These are phyloP conservation scores for Elsinoe ampelina DNA, from an alignment of 2,329 filamentous ascomycete genomes.

Conservation along the genomic window DNA sequence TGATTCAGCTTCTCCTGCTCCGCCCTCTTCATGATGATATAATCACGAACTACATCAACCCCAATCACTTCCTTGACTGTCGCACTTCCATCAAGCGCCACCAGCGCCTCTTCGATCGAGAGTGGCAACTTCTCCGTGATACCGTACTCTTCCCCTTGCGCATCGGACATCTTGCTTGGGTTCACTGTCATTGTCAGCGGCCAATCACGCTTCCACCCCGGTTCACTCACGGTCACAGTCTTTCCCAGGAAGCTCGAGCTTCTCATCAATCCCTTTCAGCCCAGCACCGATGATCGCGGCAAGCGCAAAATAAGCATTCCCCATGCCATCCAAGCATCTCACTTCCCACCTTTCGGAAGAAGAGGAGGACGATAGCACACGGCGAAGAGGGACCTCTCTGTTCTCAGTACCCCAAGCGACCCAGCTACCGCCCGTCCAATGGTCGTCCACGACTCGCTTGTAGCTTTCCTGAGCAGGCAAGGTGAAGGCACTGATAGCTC, in stretches of 20 bases:
- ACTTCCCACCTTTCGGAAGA: conserved; percentile 63
- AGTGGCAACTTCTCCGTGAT: conserved; percentile 47
- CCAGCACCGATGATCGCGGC: conserved; percentile 54
- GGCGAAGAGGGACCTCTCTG: conserved; percentile 63
- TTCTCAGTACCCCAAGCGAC: conserved; percentile 76
- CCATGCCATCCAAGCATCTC: conserved; percentile 66
- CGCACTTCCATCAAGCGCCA: conserved; percentile 41
- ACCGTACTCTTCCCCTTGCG: conserved; percentile 43
- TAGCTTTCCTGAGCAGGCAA: conserved; percentile 60
- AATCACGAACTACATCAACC: conserved; percentile 45
- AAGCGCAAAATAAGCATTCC: conserved; percentile 66
- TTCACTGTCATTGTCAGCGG: conserved; percentile 31
- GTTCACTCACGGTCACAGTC: conserved; percentile 39
- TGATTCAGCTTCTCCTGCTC: conserved; percentile 45
- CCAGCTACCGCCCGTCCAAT: conserved; percentile 71
- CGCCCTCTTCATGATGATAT: conserved; percentile 48
- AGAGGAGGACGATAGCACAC: conserved; percentile 36
- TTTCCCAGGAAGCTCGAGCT: conserved; percentile 37
- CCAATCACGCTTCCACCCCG: background rate
- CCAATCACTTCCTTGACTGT: conserved; percentile 41
- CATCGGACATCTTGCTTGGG: conserved; percentile 41
- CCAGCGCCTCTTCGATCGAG: conserved; percentile 47
- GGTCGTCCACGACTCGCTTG: conserved; percentile 56
- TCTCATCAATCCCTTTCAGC: conserved; percentile 42
- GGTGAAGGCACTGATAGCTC: conserved; percentile 58